Evolutionary conservation across 768 basidiomycete genomes (phyloP).

Genomic region (Tricholoma sp.): DNA sequence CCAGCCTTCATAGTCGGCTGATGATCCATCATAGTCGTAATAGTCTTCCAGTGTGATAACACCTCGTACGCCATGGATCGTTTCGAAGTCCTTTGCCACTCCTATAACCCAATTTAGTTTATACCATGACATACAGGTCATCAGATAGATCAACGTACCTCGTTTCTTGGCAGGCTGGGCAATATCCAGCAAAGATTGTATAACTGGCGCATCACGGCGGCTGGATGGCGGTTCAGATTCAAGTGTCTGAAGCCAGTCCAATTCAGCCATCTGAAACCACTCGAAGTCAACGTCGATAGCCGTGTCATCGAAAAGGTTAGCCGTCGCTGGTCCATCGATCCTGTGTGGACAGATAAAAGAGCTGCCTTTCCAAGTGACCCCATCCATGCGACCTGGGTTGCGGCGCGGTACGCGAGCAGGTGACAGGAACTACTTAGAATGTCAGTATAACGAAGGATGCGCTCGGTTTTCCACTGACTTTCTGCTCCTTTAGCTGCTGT

Average conservation of each 20-base stretch:
- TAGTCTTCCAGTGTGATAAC: conserved; percentile 19
- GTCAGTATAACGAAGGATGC: neutral
- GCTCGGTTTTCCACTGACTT: neutral
- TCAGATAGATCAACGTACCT: conserved; percentile 10
- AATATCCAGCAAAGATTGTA: conserved; percentile 22
- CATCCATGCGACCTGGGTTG: conserved; percentile 21
- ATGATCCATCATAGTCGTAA: neutral
- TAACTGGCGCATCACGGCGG: neutral
- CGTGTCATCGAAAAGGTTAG: conserved; percentile 5
- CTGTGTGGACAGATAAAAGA: conserved; percentile 14
- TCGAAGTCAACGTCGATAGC: conserved; percentile 12
- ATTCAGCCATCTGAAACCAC: too few relatives aligned
- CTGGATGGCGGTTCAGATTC: neutral
- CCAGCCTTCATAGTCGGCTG: neutral
- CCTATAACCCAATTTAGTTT: conserved; percentile 11
- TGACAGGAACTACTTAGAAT: neutral
- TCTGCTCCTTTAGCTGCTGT: conserved; percentile 4
- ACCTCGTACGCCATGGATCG: conserved; percentile 12
- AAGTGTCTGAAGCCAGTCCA: conserved; percentile 10
- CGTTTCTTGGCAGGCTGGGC: conserved; percentile 27
- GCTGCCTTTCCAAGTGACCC: conserved; percentile 19
- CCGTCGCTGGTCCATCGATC: conserved; percentile 14
- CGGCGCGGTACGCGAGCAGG: conserved; percentile 9
- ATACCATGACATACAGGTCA: neutral
- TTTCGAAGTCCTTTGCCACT: conserved; percentile 21